These are phyloP conservation scores for Gnetum montanum DNA, from an alignment of 75 land plant genomes.

Conservation along the genomic window DNA sequence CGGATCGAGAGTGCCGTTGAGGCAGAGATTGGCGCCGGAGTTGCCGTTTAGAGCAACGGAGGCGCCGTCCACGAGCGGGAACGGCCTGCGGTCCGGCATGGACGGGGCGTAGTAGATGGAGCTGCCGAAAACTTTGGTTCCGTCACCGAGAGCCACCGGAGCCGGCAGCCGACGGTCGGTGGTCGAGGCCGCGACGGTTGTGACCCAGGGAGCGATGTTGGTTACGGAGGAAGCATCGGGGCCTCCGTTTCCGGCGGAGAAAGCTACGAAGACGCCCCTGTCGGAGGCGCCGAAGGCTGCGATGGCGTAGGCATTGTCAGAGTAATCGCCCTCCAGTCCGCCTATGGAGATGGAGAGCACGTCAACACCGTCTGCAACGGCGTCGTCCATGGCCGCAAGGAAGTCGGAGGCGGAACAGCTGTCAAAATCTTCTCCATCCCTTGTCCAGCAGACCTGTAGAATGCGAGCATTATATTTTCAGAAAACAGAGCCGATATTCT, in stretches of 20 bases:
- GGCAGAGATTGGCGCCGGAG: constrained; percentile 10
- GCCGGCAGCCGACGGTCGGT: constrained; percentile 7
- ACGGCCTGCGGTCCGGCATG: constrained; percentile 22
- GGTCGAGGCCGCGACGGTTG: constrained; percentile 14
- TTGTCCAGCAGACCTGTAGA: too few relatives aligned
- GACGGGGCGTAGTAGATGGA: not conserved
- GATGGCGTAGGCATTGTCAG: constrained; percentile 12
- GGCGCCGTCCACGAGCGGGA: constrained; percentile 24
- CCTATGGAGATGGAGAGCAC: too few relatives aligned
- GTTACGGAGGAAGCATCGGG: not conserved
- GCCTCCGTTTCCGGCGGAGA: constrained; percentile 18
- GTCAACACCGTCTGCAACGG: too few relatives aligned
- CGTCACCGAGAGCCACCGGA: constrained; percentile 9
- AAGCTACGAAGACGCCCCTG: constrained; percentile 2
- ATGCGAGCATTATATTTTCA: too few relatives aligned
- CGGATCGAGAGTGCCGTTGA: too few relatives aligned
- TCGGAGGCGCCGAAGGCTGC: constrained; percentile 11
- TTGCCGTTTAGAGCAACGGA: constrained; percentile 4
- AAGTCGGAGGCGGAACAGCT: too few relatives aligned
- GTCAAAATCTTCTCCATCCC: too few relatives aligned
- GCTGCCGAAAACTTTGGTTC: not conserved
- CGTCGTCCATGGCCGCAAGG: too few relatives aligned
- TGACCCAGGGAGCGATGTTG: constrained; percentile 12
- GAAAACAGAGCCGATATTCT: too few relatives aligned
- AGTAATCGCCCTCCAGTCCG: too few relatives aligned